Base-by-base conservation (phyloP, 495 filamentous ascomycete species). In the Beverwykella pulmonaria region DNA sequence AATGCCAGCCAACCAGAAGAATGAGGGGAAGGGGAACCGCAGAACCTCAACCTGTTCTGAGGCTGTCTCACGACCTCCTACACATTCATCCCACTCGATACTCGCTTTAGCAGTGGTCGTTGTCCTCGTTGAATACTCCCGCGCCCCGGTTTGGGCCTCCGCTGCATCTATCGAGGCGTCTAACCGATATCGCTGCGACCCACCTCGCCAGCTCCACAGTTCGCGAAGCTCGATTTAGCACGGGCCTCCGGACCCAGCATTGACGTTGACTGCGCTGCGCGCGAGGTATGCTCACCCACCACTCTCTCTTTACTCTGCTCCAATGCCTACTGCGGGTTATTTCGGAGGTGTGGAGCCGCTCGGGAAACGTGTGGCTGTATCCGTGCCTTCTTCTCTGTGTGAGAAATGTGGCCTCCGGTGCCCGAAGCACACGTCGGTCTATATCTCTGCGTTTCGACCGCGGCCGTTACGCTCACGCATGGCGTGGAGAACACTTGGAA, bases 381-480 rank as follows among this genome's bases (percentile, higher is more conserved):
- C 39, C 29, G 52, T 23, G 29, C 10, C 19, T 23, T 19, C 8
- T 22, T n/a, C 36, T 8, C 8, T 34, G 19, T 4, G 25, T 47
- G 34, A 44, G 22, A 63, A 22, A 54, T 63, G 60, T 63, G 26
- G 19, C 22, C 30, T 61, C 46, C 59, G n/a, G 46, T 53, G 32
- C 49, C 61, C 39, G 53, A 58, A 6, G 39, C 41, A 25, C 61
- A 47, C 34, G 29, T 22, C 39, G 17, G 61, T 17, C 23, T 53
- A 44, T 50, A 52, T 27, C 26, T 23, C 46, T 65, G 61, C 41
- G 34, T n/a, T 22, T 59, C 61, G 61, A 39, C 61, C 61, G 61
- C 61, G 61, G 61, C 36, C 61, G 52, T 65, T 12, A 49, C 59
- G 59, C 48, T 53, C 30, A 26, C 44, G 56, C 23, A 48, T 41